Evolutionary conservation across 768 basidiomycete genomes (phyloP), one percentile per base, ranked within the genome.

Genomic region (Leccinum fibrillosum): DNA sequence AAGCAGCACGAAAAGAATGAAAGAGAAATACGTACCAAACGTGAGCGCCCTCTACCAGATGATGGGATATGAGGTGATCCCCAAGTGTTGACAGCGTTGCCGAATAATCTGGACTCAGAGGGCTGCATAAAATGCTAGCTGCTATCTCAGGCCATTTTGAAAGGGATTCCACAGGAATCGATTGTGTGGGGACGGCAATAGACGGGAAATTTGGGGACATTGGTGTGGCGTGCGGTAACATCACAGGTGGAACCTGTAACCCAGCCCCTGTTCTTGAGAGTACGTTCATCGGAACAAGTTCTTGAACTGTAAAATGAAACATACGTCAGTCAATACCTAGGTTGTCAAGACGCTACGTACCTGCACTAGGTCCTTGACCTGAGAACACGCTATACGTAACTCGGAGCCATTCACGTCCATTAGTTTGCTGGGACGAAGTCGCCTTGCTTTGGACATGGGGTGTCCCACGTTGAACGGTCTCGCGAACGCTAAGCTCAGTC

Each of bases 11-110:
- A 30, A n/a, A 47, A 28, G 7, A 30, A 23, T 37, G 37, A 19
- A 25, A 55, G 32, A 15, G 5, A 49, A 32, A 26, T 54, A 11
- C 76, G 61, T 66, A 98, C 96, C 97, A 99, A 57, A 79, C 84
- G 77, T 98, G 95, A 23, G 94, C 93, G 17, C 94, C 94, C 64
- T 94, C 89, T 9, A 84, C 73, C 75, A 90, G 86, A 34, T 88
- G 81, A 63, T 88, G 85, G 5, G 82, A 76, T 13, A 77, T 69
- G n/a, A 99, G 78, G 62, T 84, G 85, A 68, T 96, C 92, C 39
- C 94, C 96, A 1, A 99, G 80, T 13, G 89, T 82, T 28, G 92
- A 90, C 55, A 98, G 68, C 15, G 91, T 86, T 12, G 86, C 81
- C 0, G 88, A 86, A 49, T 85, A 81, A 56, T 94, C 91, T 0